Conservation (phyloP, 140 eudicot species). For the Bidens hawaiensis region DNA sequence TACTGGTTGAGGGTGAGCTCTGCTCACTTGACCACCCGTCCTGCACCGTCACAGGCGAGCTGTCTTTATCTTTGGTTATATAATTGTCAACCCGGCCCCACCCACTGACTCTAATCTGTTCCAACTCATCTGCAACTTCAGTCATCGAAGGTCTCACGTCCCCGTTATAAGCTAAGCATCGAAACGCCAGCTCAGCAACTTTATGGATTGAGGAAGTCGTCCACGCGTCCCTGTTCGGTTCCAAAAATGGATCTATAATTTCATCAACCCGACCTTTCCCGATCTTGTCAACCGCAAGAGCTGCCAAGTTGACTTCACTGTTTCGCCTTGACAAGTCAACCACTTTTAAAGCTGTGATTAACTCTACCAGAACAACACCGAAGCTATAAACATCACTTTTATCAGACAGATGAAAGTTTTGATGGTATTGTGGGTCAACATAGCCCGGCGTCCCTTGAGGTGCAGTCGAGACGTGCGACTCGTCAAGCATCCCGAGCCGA, state of each 20-base stretch:
- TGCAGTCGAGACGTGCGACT: constrained; percentile 86
- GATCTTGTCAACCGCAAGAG: constrained; percentile 64
- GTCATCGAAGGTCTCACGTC: constrained; percentile 91
- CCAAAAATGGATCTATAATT: constrained; percentile 66
- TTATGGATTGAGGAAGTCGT: constrained; percentile 65
- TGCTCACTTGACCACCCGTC: constrained; percentile 63
- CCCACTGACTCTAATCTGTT: constrained; percentile 53
- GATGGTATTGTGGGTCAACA: constrained; percentile 93
- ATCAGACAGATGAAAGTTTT: constrained; percentile 84
- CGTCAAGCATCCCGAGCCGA: constrained; percentile 68
- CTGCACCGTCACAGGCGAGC: constrained; percentile 71
- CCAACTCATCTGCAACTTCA: constrained; percentile 86
- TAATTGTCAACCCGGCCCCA: constrained; percentile 59
- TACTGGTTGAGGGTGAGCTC: constrained; percentile 79
- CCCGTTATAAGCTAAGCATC: constrained; percentile 81
- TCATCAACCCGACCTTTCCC: constrained; percentile 74
- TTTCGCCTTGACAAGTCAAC: constrained; percentile 77
- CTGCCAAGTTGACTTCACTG: constrained; percentile 74
- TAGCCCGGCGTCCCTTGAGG: constrained; percentile 98
- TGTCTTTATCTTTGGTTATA: constrained; percentile 36
- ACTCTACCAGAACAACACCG: constrained; percentile 85
- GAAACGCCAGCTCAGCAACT: constrained; percentile 86
- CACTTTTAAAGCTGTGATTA: constrained; percentile 72
- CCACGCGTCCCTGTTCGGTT: constrained; percentile 77
- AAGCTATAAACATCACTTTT: constrained; percentile 90